Evolutionary conservation across 495 filamentous ascomycete species (phyloP), one percentile per base, ranked within the genome.

Genomic region (Trichoderma parareesei): DNA sequence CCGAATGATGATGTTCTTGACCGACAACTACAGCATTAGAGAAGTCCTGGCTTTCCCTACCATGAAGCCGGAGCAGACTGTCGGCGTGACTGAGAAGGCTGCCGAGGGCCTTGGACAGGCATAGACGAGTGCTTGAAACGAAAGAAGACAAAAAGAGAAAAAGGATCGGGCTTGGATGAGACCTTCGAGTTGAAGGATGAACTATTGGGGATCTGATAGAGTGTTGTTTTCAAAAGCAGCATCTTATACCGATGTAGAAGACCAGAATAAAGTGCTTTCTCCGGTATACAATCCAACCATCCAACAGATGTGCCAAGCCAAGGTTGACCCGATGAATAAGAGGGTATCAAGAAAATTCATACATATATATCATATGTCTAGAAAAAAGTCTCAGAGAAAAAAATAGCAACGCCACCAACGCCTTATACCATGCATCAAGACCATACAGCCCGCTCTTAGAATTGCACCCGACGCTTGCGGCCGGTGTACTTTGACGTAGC

Each of bases 1-100:
- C 78, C 90, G 92, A 67, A 71, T 97, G 71, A 90, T 93, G 71
- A 98, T 98, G 94, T 97, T 98, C 83, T 79, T 98, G 70, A 97
- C 95, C 59, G 84, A 98, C 77, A 88, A 96, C 75, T 97, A 97
- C 81, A 71, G 73, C 66, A 98, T 98, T 77, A 94, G 95, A 81
- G 94, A 98, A 78, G 94, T 98, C 5, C 79, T 98, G 61, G 86
- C 94, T 13, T 98, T 98, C 85, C 95, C 82, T 8, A 81, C 83
- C 74, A 79, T 85, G 73, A 83, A 83, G 72, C 53, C 55, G 4
- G 64, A 65, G 64, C 41, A 44, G 27, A 57, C 42, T 18, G 41
- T 18, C 33, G 53, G 33, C 53, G 9, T 27, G 37, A 35, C 53
- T 4, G 53, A 57, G 20, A 57, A 57, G 53, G 27, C 53, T 37